Base-by-base conservation (phyloP, 2,329 filamentous ascomycete genomes). In the Trichoderma pleuroti region DNA sequence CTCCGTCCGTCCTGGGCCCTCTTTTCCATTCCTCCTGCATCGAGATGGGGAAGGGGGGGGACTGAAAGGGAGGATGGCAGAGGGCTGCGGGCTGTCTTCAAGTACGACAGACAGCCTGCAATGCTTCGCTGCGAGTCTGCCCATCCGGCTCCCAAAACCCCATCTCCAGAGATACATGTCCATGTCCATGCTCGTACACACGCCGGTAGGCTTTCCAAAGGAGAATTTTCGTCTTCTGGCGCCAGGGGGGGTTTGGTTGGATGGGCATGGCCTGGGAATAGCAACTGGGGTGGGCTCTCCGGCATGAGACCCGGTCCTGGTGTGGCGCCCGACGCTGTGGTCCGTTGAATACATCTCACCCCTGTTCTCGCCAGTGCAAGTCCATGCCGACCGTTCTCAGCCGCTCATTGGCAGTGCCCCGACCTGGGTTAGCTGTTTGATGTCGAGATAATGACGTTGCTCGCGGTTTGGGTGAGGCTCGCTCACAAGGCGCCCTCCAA, bases 391-490 rank as follows among this genome's bases (percentile, higher is more conserved):
- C 63, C 39, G 28, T 67, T 62, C 63, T 54, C 63, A 39, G 39
- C 42, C 28, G 59, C 69, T 67, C 56, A 71, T 71, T 71, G 69
- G 69, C 63, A 66, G 39, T 36, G 39, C 36, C 54, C 54, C 36
- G 56, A 21, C 46, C 42, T 59, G 60, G 60, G 46, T 56, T 64
- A 57, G 68, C 59, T 70, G 49, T 42, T 62, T 28, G 62, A 67
- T 67, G 69, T 71, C 63, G 62, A 67, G 62, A 63, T 67, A 60
- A 71, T 71, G 69, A 71, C 69, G 69, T 71, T 71, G 52, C 65
- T 52, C 21, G 63, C 63, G 32, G 32, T 54, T 70, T 36, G 32
- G 26, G 26, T 67, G 63, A 67, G 62, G 60, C 42, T 67, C 63
- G 62, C 62, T 34, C 54, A 67, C 21, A 62, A 16, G 14, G 39